Evolutionary conservation across 306 rosid species (phyloP).

Genomic region (Quercus wislizeni): DNA sequence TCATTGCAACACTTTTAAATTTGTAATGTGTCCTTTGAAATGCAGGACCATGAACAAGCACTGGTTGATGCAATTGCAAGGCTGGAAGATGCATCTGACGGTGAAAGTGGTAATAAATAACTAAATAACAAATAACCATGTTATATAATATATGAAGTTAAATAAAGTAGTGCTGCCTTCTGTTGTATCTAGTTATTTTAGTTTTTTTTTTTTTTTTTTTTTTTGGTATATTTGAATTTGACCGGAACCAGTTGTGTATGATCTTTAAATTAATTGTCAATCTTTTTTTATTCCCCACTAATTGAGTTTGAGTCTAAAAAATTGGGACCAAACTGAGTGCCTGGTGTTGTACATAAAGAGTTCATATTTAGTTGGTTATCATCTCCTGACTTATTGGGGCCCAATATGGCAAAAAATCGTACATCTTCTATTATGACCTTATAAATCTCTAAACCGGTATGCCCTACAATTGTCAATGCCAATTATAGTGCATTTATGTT

Average conservation of each 20-base stretch:
- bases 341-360: not conserved
- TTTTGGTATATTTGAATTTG: conserved; percentile 23
- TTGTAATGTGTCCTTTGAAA: conserved; percentile 25
- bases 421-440: not conserved
- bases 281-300: not conserved
- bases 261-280: conserved; percentile 6
- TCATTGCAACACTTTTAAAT: not conserved
- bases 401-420: not conserved
- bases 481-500: not conserved
- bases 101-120: conserved; percentile 95
- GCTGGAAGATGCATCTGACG: conserved; percentile 82
- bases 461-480: not conserved
- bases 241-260: conserved; percentile 15
- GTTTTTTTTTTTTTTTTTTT: not conserved
- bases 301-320: not conserved
- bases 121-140: conserved; percentile 34
- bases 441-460: not conserved
- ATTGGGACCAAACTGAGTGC: not conserved
- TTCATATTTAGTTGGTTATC: not conserved
- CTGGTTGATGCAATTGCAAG: conserved; percentile 76
- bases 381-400: not conserved
- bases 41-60: conserved; percentile 85
- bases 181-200: conserved; percentile 36
- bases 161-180: conserved; percentile 26
- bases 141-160: conserved; percentile 15